Conservation (phyloP, 495 filamentous ascomycete species). For the Talaromyces borbonicus region DNA sequence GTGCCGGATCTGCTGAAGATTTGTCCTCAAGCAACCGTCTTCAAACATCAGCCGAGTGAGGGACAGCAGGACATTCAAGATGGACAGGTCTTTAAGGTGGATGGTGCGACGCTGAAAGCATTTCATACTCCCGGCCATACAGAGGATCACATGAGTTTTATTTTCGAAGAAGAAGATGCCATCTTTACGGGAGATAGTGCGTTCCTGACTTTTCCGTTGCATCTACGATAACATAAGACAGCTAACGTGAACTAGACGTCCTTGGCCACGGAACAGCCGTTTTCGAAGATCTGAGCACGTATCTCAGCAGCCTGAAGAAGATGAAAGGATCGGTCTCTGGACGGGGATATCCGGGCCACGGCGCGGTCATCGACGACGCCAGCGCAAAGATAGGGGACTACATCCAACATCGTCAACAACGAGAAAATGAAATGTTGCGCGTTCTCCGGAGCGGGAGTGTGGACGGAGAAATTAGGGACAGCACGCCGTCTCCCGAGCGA, state of each 20-base stretch:
- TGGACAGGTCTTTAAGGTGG: conserved; percentile 61
- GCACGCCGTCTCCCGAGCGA: conserved; percentile 15
- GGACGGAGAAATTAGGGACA: conserved; percentile 17
- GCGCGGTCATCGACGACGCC: conserved; percentile 60
- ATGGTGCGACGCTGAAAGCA: conserved; percentile 69
- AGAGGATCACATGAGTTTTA: conserved; percentile 69
- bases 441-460: conserved; percentile 43
- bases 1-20: conserved; percentile 52
- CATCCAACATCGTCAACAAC: conserved; percentile 63
- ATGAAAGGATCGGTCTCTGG: conserved; percentile 59
- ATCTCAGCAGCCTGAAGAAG: conserved; percentile 59
- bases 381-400: conserved; percentile 63
- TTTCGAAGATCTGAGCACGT: conserved; percentile 71
- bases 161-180: conserved; percentile 63
- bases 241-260: conserved; percentile 41
- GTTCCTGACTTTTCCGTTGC: conserved; percentile 5
- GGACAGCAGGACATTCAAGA: conserved; percentile 46
- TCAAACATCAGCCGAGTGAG: conserved; percentile 39
- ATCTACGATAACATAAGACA: neutral
- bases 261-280: conserved; percentile 89
- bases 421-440: conserved; percentile 73
- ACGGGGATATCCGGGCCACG: conserved; percentile 84
- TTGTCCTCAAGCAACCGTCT: conserved; percentile 45
- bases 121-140: conserved; percentile 80
- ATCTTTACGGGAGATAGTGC: conserved; percentile 85